These are phyloP conservation scores for Juglanconis juglandina DNA, from an alignment of 2,329 filamentous ascomycete species.

Conservation along the genomic window DNA sequence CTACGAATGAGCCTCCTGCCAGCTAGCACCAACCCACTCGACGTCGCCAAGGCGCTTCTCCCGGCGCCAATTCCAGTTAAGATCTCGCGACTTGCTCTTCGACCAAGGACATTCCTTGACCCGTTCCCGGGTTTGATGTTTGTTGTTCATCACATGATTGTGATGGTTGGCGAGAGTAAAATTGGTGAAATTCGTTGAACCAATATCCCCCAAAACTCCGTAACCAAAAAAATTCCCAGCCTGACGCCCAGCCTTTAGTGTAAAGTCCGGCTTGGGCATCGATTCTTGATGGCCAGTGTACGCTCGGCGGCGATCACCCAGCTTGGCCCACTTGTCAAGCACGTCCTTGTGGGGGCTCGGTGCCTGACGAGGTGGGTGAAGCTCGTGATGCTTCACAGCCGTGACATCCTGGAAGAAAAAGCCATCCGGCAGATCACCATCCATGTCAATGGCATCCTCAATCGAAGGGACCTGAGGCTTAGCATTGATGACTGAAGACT, in stretches of 20 bases:
- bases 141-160: constrained; percentile 32
- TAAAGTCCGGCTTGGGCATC: constrained; percentile 40
- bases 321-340: constrained; percentile 82
- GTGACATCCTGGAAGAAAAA: constrained; percentile 70
- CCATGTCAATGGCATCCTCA: constrained; percentile 47
- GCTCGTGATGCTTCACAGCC: constrained; percentile 32
- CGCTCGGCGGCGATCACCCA: constrained; percentile 79
- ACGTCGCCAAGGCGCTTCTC: constrained; percentile 68
- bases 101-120: constrained; percentile 54
- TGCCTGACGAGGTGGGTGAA: constrained; percentile 48
- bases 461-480: constrained; percentile 35
- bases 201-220: constrained; percentile 46
- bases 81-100: constrained; percentile 52
- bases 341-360: constrained; percentile 60
- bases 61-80: constrained; percentile 56
- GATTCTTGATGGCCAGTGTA: constrained; percentile 49
- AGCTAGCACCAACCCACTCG: constrained; percentile 88
- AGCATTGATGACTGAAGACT: constrained; percentile 35
- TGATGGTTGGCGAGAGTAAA: constrained; percentile 20
- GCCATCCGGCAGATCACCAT: constrained; percentile 64
- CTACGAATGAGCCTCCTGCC: constrained; percentile 58
- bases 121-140: constrained; percentile 41
- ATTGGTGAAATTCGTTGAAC: constrained; percentile 24
- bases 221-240: constrained; percentile 38
- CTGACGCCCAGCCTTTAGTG: constrained; percentile 44